A percentile compares a stretch with the other conserved stretches of the same genome.
These are phyloP conservation scores for Coemansia erecta DNA, from an alignment of 192 early-diverging fungal species.

Conservation along the genomic window DNA sequence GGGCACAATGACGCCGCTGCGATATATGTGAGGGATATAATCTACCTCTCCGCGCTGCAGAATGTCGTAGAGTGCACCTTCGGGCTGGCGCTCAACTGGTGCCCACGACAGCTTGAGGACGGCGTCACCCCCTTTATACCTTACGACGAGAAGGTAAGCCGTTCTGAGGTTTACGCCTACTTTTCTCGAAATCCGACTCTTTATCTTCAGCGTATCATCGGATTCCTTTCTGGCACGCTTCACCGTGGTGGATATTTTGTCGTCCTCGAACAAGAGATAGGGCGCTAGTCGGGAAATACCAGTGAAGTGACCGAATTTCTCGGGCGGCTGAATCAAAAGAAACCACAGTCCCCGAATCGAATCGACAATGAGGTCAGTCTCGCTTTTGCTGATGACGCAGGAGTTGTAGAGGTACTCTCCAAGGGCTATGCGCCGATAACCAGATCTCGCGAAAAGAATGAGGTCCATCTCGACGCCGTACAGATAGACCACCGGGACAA, in stretches of 20 bases:
- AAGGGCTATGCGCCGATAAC: background rate
- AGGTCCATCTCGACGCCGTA: background rate
- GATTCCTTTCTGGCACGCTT: background rate
- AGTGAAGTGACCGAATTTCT: conserved; percentile 6
- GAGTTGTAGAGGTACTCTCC: background rate
- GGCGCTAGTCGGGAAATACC: background rate
- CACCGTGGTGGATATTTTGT: background rate
- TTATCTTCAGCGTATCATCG: background rate
- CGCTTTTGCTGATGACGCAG: background rate
- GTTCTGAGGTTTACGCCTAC: background rate
- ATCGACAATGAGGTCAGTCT: background rate
- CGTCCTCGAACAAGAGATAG: background rate
- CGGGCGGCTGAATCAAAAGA: background rate
- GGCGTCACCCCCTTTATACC: background rate
- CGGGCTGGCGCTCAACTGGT: background rate
- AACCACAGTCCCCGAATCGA: background rate
- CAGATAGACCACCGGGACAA: conserved; percentile 4
- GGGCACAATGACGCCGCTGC: background rate
- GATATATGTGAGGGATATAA: background rate
- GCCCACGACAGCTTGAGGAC: conserved; percentile 13
- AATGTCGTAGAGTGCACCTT: conserved; percentile 9
- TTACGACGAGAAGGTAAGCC: background rate
- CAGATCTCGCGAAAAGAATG: conserved; percentile 2
- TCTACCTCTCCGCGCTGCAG: background rate
- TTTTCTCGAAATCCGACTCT: background rate